Conservation (phyloP, 2,329 filamentous ascomycete genomes). For the Fusarium armeniacum region DNA sequence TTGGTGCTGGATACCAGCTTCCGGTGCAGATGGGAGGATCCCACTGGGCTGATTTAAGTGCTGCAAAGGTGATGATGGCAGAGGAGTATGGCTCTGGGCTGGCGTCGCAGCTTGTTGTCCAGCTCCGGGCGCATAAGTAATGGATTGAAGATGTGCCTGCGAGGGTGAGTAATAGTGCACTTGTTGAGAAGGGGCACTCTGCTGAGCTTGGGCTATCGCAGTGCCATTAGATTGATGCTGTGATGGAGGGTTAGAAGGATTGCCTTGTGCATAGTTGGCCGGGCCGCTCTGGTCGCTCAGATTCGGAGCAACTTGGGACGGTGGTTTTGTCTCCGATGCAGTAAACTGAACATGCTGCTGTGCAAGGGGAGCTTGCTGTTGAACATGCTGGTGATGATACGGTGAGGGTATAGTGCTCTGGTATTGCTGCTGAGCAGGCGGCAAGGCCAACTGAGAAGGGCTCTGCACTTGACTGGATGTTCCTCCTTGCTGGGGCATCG, state of each 20-base stretch:
- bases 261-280: neutral
- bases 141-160: neutral
- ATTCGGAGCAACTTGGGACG: neutral
- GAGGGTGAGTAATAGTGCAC: neutral
- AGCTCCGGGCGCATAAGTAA: too few species aligned
- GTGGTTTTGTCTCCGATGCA: fast-evolving
- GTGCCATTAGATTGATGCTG: neutral
- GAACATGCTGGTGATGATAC: neutral
- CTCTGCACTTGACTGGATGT: neutral
- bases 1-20: neutral
- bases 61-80: neutral
- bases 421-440: neutral
- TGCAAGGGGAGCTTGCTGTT: neutral
- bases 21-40: neutral
- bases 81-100: neutral
- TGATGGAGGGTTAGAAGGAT: neutral
- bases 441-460: neutral
- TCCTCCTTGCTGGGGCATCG: fast-evolving
- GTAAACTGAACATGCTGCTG: neutral
- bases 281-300: neutral
- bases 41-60: neutral
- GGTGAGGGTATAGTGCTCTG: neutral
- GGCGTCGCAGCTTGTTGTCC: neutral
- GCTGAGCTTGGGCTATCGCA: neutral
- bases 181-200: neutral